Evolutionary conservation across 2,329 filamentous ascomycete species (phyloP), one percentile per base, ranked within the genome.

Genomic region (Sordariomycetes sp.): DNA sequence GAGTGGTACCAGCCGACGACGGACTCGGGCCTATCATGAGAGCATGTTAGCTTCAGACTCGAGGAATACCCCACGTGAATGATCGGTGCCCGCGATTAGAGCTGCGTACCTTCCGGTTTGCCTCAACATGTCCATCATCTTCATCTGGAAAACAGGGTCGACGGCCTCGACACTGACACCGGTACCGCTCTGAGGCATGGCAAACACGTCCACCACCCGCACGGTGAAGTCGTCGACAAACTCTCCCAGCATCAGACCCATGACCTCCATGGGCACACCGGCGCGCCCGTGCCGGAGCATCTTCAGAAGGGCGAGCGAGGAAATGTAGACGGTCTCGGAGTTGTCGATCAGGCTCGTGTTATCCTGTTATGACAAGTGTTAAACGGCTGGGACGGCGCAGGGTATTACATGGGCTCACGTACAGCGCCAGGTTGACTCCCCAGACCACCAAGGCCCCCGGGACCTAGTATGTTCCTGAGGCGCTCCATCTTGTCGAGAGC

Each of bases 61-160:
- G 11, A 8, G 46, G 11, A 22, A 22, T 11, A 22, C 20, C 7
- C n/a, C 20, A 24, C 8, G 6, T 20, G 10, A 5, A 20, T 22
- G 10, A 7, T 24, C 22, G n/a, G 20, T 24, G 20, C 8, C 11
- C 6, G 43, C 25, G 54, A 46, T 18, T 52, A 8, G 22, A 53
- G 55, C 55, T 52, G 62, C 82, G 67, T 78, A 95, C 90, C 94
- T 83, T 76, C 94, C 94, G 60, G 94, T 99, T 79, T 99, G 94
- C 69, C 89, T 83, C 71, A 99, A 79, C 94, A 99, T 97, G 72
- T 99, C 94, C 94, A 99, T 99, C 94, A 99, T 99, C 81, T 97
- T 99, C 68, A 91, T 97, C 78, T 99, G 94, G 74, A 99, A 99
- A 37, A 99, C 94, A 11, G 92, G 91, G 71, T 99, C 94, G 62